A percentile compares a stretch with the other conserved stretches of the same genome.
Conservation (phyloP, 768 basidiomycete genomes). For the Favolaschia claudopus region DNA sequence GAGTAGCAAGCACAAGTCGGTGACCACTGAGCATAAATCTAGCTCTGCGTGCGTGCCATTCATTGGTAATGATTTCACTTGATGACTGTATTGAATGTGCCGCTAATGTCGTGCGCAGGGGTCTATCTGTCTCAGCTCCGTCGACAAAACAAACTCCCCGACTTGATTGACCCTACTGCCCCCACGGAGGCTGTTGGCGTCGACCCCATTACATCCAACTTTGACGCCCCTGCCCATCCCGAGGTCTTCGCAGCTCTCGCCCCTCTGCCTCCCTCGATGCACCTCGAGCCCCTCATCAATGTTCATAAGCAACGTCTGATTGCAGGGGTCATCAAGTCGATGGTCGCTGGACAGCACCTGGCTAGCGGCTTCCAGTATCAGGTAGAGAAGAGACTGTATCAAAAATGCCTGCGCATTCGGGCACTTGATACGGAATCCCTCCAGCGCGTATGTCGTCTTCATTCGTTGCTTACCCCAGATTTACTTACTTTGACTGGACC, state of each 20-base stretch:
- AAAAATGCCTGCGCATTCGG: conserved; percentile 74
- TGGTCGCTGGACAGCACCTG: conserved; percentile 85
- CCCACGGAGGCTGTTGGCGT: conserved; percentile 73
- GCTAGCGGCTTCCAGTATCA: conserved; percentile 75
- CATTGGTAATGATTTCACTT: conserved; percentile 58
- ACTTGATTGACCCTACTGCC: conserved; percentile 84
- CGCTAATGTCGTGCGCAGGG: conserved; percentile 49
- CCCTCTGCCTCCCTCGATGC: conserved; percentile 77
- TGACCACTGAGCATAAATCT: conserved; percentile 48
- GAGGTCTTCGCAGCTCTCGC: conserved; percentile 81
- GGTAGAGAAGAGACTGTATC: conserved; percentile 79
- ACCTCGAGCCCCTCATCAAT: conserved; percentile 86
- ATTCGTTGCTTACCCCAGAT: too few relatives aligned
- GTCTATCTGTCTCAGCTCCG: conserved; percentile 79
- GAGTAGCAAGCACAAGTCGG: conserved; percentile 46
- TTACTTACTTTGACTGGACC: too few relatives aligned
- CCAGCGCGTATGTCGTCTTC: conserved; percentile 57
- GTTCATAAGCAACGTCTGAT: conserved; percentile 89
- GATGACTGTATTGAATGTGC: background rate
- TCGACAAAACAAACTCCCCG: conserved; percentile 71
- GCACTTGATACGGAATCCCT: conserved; percentile 67
- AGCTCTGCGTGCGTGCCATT: conserved; percentile 78
- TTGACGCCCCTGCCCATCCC: conserved; percentile 75
- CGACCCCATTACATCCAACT: conserved; percentile 66
- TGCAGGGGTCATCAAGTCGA: conserved; percentile 79